Percentiles rank a stretch among this genome's conserved stretches.
These are phyloP conservation scores for Eruca vesicaria DNA, from an alignment of 441 rosid genomes.

Conservation along the genomic window DNA sequence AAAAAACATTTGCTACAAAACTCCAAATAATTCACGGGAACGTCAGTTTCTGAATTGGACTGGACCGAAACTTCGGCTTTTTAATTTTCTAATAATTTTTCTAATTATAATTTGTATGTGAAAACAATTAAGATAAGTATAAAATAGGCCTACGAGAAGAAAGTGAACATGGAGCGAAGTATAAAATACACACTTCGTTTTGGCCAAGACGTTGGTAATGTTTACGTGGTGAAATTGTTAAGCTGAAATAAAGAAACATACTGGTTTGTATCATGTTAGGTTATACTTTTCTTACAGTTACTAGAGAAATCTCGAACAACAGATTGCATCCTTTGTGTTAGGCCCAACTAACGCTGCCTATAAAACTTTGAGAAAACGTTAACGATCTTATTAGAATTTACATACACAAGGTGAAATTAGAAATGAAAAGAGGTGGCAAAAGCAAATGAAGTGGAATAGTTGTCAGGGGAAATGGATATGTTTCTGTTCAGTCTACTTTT, in stretches of 20 bases:
- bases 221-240: background rate
- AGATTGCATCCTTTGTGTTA: background rate
- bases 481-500: background rate
- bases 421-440: background rate
- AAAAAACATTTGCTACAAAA: background rate
- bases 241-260: background rate
- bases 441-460: background rate
- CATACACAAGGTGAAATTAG: background rate
- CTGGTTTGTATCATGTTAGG: background rate
- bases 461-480: background rate
- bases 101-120: background rate
- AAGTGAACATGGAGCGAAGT: background rate
- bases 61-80: background rate
- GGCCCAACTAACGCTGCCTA: background rate
- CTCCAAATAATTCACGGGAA: conserved; percentile 2
- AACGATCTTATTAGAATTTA: background rate
- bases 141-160: background rate
- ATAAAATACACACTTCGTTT: background rate
- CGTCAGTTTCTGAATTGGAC: background rate
- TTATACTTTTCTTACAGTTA: background rate
- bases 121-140: background rate
- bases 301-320: background rate
- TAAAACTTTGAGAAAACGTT: background rate
- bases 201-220: background rate
- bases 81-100: background rate